These are phyloP conservation scores for Fusarium poae DNA, from an alignment of 2,329 filamentous ascomycete genomes.

Conservation along the genomic window DNA sequence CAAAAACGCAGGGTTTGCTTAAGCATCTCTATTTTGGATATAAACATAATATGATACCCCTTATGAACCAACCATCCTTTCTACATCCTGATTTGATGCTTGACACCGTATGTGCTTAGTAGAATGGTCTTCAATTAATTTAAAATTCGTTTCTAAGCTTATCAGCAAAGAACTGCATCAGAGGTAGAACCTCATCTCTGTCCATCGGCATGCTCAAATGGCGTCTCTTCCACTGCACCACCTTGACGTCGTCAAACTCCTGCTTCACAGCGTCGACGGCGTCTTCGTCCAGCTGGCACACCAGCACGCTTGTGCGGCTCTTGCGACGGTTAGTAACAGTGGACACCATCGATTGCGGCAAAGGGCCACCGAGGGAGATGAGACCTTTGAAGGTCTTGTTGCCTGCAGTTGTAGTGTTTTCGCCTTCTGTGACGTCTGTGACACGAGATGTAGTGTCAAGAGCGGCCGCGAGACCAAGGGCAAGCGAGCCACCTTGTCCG, in stretches of 20 bases:
- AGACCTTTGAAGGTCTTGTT: constrained; percentile 64
- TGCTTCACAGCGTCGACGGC: constrained; percentile 73
- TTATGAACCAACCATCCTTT: background rate
- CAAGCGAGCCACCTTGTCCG: constrained; percentile 75
- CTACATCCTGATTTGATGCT: background rate
- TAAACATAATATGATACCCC: constrained; percentile 47
- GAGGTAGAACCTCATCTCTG: constrained; percentile 86
- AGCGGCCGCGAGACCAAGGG: constrained; percentile 66
- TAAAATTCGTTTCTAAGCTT: constrained; percentile 61
- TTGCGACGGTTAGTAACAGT: constrained; percentile 63
- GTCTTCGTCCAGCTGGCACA: constrained; percentile 72
- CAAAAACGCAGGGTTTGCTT: constrained; percentile 37
- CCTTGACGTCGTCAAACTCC: constrained; percentile 75
- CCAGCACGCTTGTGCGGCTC: constrained; percentile 72
- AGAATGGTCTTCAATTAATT: background rate
- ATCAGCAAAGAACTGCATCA: constrained; percentile 86
- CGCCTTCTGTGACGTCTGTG: constrained; percentile 51
- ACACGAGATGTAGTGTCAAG: constrained; percentile 54
- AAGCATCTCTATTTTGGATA: constrained; percentile 12
- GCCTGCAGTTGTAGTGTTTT: constrained; percentile 13
- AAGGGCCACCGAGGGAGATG: constrained; percentile 71
- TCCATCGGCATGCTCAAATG: constrained; percentile 87
- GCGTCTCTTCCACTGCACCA: constrained; percentile 75
- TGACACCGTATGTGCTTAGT: background rate
- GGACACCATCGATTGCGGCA: constrained; percentile 66